Evolutionary conservation across 208 protist genomes (phyloP).

Genomic region (Polymyxa betae): DNA sequence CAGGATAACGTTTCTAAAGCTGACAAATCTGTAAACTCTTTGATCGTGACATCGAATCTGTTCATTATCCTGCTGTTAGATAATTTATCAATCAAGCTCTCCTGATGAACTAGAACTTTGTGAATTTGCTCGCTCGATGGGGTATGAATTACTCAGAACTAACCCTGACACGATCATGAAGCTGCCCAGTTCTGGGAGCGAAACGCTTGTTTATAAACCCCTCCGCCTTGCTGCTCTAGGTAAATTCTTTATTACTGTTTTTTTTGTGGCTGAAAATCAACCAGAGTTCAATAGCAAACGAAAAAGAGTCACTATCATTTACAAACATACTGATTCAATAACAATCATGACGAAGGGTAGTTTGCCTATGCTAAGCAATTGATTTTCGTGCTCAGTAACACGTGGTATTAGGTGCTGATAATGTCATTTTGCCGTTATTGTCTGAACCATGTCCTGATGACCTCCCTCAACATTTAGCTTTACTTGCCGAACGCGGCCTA

Average conservation of each 20-base stretch:
- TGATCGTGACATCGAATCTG: background rate
- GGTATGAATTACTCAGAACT: background rate
- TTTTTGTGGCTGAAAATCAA: background rate
- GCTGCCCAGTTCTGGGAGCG: background rate
- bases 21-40: background rate
- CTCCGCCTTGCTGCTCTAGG: background rate
- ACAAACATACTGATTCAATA: background rate
- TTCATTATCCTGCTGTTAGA: background rate
- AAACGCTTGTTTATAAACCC: background rate
- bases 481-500: slow-evolving; percentile 28
- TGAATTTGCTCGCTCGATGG: background rate
- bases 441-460: background rate
- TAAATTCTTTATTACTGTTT: background rate
- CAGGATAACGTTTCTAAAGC: background rate
- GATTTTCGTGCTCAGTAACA: slow-evolving; percentile 12
- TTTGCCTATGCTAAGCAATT: background rate
- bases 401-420: background rate
- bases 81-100: slow-evolving; percentile 17
- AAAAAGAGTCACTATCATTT: slow-evolving; percentile 2
- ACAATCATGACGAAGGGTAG: slow-evolving; percentile 19
- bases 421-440: slow-evolving; percentile 22
- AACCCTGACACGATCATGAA: background rate
- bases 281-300: slow-evolving; percentile 52
- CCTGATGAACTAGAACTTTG: slow-evolving; percentile 43
- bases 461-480: background rate